Conservation (phyloP, 2,329 filamentous ascomycete species). For the Colletotrichum theobromicola region DNA sequence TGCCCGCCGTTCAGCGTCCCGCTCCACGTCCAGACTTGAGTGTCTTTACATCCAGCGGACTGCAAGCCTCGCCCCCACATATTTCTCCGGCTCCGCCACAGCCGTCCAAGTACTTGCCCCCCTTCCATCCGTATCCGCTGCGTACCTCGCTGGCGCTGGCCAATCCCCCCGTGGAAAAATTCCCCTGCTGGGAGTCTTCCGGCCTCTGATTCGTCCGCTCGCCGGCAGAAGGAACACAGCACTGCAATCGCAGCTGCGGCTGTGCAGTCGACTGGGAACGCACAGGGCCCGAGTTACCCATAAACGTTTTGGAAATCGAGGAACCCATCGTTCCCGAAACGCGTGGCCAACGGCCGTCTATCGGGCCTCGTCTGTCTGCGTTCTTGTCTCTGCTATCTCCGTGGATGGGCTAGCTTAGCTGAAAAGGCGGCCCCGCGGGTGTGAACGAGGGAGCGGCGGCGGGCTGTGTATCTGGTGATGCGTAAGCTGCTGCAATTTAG, state of each 20-base stretch:
- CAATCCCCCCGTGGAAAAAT: not conserved
- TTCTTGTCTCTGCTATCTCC: not conserved
- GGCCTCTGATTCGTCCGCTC: slow-evolving; percentile 2
- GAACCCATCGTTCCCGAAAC: slow-evolving; percentile 1
- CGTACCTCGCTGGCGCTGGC: not conserved
- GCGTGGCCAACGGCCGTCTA: slow-evolving; percentile 6
- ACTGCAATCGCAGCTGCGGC: slow-evolving; percentile 1
- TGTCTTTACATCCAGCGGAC: not conserved
- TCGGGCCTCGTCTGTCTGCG: not conserved
- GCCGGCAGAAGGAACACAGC: not conserved
- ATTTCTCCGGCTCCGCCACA: slow-evolving; percentile 16
- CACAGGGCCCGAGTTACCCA: not conserved
- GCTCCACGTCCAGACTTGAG: too few relatives aligned
- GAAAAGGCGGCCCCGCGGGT: not conserved
- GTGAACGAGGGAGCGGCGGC: not conserved
- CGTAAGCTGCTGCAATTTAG: not conserved
- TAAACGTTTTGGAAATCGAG: not conserved
- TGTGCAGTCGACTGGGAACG: not conserved
- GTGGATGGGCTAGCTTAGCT: not conserved
- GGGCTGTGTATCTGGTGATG: not conserved
- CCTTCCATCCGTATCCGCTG: not conserved
- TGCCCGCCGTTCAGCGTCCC: not conserved
- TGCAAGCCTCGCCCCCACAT: not conserved
- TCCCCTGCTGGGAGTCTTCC: not conserved
- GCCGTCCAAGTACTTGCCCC: not conserved